A percentile compares a stretch with the other conserved stretches of the same genome.
Evolutionary conservation across 2,329 filamentous ascomycete genomes (phyloP).

Genomic region (Fusarium piperis): DNA sequence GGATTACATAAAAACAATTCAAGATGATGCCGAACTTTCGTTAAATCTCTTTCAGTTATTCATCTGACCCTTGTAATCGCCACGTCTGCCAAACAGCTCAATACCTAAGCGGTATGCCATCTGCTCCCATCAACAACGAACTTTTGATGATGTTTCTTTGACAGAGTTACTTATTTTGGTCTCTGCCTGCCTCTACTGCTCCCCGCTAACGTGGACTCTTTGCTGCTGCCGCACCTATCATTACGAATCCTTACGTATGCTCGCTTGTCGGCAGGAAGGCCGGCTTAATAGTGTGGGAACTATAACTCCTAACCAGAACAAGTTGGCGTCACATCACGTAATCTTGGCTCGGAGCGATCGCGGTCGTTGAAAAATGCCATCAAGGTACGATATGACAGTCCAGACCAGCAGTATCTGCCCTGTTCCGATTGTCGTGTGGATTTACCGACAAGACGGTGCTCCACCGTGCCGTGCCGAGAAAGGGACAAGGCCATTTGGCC

Average conservation of each 20-base stretch:
- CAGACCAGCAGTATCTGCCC: conserved; percentile 41
- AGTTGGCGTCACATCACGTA: conserved; percentile 66
- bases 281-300: fast-evolving
- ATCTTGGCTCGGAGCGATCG: conserved; percentile 67
- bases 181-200: conserved; percentile 53
- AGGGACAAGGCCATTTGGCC: conserved; percentile 62
- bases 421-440: conserved; percentile 6
- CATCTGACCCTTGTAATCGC: background rate
- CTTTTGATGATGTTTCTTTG: conserved; percentile 52
- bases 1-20: background rate
- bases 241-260: conserved; percentile 48
- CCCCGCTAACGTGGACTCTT: conserved; percentile 40
- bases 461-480: conserved; percentile 44
- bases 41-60: background rate
- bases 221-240: conserved; percentile 47
- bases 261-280: background rate
- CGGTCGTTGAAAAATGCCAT: conserved; percentile 66
- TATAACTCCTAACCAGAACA: conserved; percentile 30
- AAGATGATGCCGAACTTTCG: background rate
- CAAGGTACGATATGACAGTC: conserved; percentile 58
- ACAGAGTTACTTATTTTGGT: conserved; percentile 58
- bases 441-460: conserved; percentile 55
- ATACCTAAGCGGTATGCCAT: background rate
- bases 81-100: background rate
- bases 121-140: conserved; percentile 46